Evolutionary conservation across 164 flowering plant species (phyloP).

Genomic region (Malania oleifera): DNA sequence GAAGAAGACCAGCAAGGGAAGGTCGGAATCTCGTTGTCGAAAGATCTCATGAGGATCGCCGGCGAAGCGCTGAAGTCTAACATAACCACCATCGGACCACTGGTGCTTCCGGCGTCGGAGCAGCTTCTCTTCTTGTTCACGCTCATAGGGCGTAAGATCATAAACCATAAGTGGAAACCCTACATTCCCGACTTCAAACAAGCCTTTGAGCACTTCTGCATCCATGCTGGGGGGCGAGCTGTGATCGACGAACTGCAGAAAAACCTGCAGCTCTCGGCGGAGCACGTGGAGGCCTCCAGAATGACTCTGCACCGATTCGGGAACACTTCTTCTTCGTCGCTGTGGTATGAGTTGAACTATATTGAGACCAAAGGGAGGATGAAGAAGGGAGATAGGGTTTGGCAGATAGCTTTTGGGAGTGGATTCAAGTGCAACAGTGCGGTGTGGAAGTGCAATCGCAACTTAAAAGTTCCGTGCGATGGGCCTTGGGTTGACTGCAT

Average conservation of each 20-base stretch:
- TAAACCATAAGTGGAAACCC: background rate
- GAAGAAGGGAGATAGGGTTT: no score
- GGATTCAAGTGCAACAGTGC: slow-evolving; percentile 23
- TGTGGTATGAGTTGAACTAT: no score
- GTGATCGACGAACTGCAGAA: no score
- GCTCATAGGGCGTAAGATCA: background rate
- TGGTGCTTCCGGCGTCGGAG: background rate
- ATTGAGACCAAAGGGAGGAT: no score
- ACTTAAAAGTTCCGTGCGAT: slow-evolving; percentile 1
- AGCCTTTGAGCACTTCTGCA: no score
- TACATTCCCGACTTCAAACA: background rate
- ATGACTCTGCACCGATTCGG: no score
- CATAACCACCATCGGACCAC: background rate
- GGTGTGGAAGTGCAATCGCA: slow-evolving; percentile 22
- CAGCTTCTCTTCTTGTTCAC: background rate
- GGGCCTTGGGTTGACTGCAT: slow-evolving; percentile 23
- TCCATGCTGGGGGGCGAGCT: no score
- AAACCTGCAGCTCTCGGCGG: no score
- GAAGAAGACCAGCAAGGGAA: background rate
- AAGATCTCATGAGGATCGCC: background rate
- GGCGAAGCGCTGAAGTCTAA: background rate
- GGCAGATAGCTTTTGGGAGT: slow-evolving; percentile 10
- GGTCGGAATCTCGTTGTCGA: background rate
- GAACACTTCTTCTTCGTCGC: no score
- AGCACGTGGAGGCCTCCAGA: no score